These are phyloP conservation scores for Nepenthes gracilis DNA, from an alignment of 148 eudicot species.

Conservation along the genomic window DNA sequence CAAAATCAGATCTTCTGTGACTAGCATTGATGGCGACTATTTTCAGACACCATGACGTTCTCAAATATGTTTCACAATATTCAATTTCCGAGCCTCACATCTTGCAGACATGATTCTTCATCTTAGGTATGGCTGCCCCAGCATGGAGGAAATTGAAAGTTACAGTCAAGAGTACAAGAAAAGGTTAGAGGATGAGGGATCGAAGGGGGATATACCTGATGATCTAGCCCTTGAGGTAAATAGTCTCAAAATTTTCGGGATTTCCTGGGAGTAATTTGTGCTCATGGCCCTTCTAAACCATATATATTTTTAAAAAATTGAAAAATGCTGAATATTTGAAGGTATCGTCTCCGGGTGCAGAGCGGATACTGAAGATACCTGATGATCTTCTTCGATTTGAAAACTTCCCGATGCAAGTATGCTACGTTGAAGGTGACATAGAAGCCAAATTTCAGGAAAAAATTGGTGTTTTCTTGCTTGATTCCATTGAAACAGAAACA, in stretches of 20 bases:
- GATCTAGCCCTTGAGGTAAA: conserved; percentile 86
- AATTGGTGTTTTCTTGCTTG: conserved; percentile 52
- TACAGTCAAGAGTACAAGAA: conserved; percentile 56
- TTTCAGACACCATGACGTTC: neutral
- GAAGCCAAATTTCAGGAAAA: conserved; percentile 36
- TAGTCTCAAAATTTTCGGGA: neutral
- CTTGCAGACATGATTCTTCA: conserved; percentile 1
- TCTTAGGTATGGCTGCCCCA: conserved; percentile 72
- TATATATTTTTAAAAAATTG: no score
- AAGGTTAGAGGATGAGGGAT: conserved; percentile 68
- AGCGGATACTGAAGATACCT: conserved; percentile 69
- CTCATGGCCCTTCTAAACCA: no score
- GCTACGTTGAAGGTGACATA: conserved; percentile 29
- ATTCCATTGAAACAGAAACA: conserved; percentile 48
- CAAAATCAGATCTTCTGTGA: no score
- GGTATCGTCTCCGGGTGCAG: conserved; percentile 97
- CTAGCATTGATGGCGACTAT: no score
- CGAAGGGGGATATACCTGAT: conserved; percentile 57
- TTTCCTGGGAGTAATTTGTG: neutral
- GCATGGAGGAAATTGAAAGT: conserved; percentile 55
- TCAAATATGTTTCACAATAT: neutral
- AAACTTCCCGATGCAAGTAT: conserved; percentile 68
- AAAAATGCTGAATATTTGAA: conserved; percentile 11
- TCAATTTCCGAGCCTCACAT: neutral
- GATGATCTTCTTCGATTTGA: conserved; percentile 66